Evolutionary conservation across 495 filamentous ascomycete genomes (phyloP).

Genomic region (Schizothecium vesticola): DNA sequence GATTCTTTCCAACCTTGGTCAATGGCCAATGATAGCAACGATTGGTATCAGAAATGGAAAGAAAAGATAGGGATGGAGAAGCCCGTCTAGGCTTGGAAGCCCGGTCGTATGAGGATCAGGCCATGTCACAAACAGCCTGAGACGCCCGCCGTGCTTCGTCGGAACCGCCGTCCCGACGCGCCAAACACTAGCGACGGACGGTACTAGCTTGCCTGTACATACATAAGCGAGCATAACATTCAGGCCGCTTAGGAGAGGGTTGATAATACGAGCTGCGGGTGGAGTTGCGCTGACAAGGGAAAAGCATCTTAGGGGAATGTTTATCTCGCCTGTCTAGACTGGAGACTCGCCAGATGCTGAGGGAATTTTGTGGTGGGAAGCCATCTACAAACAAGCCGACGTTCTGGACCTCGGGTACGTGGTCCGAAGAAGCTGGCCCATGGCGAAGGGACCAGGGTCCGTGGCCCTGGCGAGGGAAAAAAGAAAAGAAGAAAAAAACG

Average conservation of each 20-base stretch:
- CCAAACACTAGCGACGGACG: too few relatives aligned
- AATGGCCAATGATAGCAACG: neutral
- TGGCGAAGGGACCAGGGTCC: neutral
- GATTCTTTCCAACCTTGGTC: neutral
- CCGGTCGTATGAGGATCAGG: neutral
- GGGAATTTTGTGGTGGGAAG: neutral
- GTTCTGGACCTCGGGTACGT: neutral
- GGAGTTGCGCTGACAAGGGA: neutral
- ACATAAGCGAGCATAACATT: neutral
- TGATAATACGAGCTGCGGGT: neutral
- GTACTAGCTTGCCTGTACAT: neutral
- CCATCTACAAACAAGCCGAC: too few relatives aligned
- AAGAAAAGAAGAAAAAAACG: neutral
- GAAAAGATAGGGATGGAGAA: neutral
- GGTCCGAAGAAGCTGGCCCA: neutral
- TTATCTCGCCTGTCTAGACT: neutral
- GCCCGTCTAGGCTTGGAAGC: too few relatives aligned
- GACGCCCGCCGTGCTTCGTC: neutral
- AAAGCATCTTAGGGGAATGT: neutral
- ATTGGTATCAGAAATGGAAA: neutral
- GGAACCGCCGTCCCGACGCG: neutral
- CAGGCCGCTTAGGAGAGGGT: neutral
- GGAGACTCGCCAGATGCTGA: neutral
- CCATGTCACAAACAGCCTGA: neutral
- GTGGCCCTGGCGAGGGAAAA: neutral